Evolutionary conservation across 305 asterid species (phyloP), one percentile per base, ranked within the genome.

Genomic region (Rubia peregrina): DNA sequence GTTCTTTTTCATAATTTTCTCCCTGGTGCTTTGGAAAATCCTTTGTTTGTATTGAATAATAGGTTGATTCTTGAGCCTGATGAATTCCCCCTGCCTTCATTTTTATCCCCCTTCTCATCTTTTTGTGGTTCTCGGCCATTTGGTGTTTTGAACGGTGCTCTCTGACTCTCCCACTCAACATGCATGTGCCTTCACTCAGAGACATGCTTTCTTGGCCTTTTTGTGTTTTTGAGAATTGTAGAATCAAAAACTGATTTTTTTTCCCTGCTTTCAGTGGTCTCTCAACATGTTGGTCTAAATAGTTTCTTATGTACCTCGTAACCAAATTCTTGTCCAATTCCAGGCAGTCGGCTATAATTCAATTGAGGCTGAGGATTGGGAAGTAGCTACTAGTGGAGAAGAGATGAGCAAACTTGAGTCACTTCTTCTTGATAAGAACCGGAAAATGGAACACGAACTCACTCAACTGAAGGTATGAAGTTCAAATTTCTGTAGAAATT

Each of bases 281-380:
- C 48, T 68, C 41, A 38, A n/a, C 24, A 38, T 55, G 65, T 21
- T 55, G 48, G 3, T 40, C 26, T 26, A 10, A 40, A n/a, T 40
- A 10, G 56, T 68, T 33, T 49, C 12, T 26, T 51, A 67, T 36
- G 55, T 60, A 42, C 41, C 38, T 17, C 71, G 53, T 26, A 71
- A 21, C 36, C 66, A 21, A 40, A 56, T 57, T 24, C 24, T 57
- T 57, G 9, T 17, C 51, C n/a, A 55, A 70, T 70, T 79, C 22
- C 80, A 95, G 99, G 99, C 97, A 65, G 99, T 95, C 67, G 99
- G 99, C 74, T 95, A 95, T 78, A 95, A 95, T 80, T 90, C 99
- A 70, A 95, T 95, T 83, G 99, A 95, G 84, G 98, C 99, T 80
- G 98, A 95, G 87, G 99, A 95, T 70, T 95, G 99, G 99, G 99